Evolutionary conservation across 1,284 basidiomycete species (phyloP), one percentile per base, ranked within the genome.

Genomic region (Wolfiporia cocos): DNA sequence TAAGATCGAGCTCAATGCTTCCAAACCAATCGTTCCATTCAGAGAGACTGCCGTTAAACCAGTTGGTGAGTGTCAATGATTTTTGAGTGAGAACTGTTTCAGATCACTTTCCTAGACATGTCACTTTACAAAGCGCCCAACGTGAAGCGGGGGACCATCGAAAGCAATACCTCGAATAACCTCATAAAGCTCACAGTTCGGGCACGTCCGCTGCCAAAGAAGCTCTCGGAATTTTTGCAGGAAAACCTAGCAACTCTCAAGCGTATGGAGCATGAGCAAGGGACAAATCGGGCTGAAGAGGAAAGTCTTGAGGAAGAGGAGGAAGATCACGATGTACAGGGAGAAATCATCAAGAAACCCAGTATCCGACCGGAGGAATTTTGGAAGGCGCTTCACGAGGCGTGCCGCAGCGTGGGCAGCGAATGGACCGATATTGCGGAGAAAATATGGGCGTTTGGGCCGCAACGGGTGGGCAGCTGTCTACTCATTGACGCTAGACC

Each of bases 21-120:
- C 93, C 1, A 84, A 93, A 53, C 94, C 95, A 0, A 95, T 99
- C 40, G 96, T 99, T 4, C 95, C 96, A 1, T 99, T 98, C 71
- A 77, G 96, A 35, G 96, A 99, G 66, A 98, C 95, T 0, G 90
- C 92, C 0, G 76, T 97, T 23, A 86, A 80, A 55, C 90, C 71
- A 3, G 57, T 70, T 50, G 90, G 90, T 87, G 49, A 45, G 71
- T 55, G 10, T 14, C 9, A 12, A n/a, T 7, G 5, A 31, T 11
- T 9, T 26, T 26, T 11, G 11, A 4, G 14, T 24, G 4, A 17
- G 7, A 10, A 12, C 49, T 40, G 54, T 49, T 11, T n/a, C 37
- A 26, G 2, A 28, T 19, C 31, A 43, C 18, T n/a, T 21, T 22
- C 17, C 52, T 43, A 68, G 92, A 98, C 53, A 96, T 98, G 92